Evolutionary conservation across 2,329 filamentous ascomycete species (phyloP), one percentile per base, ranked within the genome.

Genomic region (Penicillium sp.): DNA sequence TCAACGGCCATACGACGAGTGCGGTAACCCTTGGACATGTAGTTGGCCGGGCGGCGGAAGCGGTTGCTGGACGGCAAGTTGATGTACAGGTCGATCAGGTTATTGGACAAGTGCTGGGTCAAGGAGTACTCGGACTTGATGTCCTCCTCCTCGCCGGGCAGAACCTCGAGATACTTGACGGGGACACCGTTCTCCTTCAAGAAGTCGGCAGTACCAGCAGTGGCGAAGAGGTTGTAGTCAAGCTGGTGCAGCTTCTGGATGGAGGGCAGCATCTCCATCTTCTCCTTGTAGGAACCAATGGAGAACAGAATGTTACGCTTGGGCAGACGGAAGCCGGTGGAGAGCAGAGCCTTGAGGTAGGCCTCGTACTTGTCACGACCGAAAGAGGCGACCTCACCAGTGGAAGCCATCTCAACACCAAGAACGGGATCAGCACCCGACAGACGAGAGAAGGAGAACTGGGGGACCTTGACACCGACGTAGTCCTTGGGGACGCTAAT

Each of bases 381-480:
- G 73, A 99, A 99, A 74, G 90, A 97, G 68, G 95, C 95, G 70
- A 99, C 95, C 79, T 99, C 95, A 78, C 95, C 95, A 62, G 95
- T 99, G 4, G 95, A 98, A 19, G 95, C 95, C 95, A 99, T 99
- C 81, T 99, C 95, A 6, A 99, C 95, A 80, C 95, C 95, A 62
- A 97, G 85, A 48, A 99, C 93, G 16, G 95, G 95, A 75, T 99
- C 95, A 5, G 95, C 95, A 49, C 95, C 95, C 38, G 94, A 96
- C 16, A 99, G 86, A 74, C 95, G 90, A 28, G 95, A 97, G 87
- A 99, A 99, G 68, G 93, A 97, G 85, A 99, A 99, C 77, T 99
- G 95, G 1, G 95, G 95, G 37, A 98, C 95, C 83, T 99, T 99
- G 76, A 97, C 92, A 80, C 92, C 95, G 54, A 99, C 94, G 67